Conservation (phyloP, 139 green algal species). For the Volvox reticuliferus region DNA sequence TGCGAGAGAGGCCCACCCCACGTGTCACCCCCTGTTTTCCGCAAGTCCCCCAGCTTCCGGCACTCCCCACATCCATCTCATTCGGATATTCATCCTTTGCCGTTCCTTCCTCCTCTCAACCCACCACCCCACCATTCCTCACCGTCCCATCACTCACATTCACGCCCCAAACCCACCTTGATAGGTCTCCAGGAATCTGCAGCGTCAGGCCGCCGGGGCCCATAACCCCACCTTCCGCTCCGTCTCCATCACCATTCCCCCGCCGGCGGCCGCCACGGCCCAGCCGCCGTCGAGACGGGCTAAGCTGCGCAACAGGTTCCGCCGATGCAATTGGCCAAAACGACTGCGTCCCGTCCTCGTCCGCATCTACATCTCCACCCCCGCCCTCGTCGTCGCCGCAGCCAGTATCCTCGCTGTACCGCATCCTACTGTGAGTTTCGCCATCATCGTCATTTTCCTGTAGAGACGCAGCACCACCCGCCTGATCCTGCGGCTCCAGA, state of each 20-base stretch:
- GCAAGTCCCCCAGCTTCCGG: no score
- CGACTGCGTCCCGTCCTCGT: background rate
- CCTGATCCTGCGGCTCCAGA: background rate
- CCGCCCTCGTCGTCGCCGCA: background rate
- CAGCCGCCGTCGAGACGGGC: background rate
- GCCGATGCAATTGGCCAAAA: background rate
- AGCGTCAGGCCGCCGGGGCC: background rate
- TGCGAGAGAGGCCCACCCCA: no score
- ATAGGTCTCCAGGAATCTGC: background rate
- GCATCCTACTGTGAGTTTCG: background rate
- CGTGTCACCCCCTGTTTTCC: no score
- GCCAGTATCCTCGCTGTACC: background rate
- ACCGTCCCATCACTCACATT: no score
- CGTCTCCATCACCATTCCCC: background rate
- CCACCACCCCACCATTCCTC: no score
- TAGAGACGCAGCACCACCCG: no score
- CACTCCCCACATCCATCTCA: no score
- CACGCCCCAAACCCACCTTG: background rate
- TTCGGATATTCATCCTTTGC: no score
- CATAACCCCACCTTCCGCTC: background rate
- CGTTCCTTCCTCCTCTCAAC: no score
- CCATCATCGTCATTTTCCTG: background rate
- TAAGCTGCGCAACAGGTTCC: background rate
- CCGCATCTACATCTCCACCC: background rate
- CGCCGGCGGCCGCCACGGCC: background rate